These are phyloP conservation scores for Tylopilus felleus DNA, from an alignment of 768 basidiomycete species.

Conservation along the genomic window DNA sequence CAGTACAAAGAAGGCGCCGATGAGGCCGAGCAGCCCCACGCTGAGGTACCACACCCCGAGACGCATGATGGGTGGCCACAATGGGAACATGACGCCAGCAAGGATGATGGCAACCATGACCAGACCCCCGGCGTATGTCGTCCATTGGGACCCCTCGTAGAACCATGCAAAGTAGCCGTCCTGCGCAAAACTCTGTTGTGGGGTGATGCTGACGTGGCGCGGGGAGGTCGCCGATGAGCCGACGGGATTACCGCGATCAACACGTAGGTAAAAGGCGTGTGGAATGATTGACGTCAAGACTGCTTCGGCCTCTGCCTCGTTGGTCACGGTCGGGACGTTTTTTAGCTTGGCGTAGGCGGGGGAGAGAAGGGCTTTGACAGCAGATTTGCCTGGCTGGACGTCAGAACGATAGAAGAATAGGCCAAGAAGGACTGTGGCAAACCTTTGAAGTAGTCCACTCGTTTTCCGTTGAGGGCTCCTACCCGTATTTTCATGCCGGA, in stretches of 20 bases:
- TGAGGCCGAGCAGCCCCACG: constrained; percentile 80
- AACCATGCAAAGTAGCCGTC: constrained; percentile 96
- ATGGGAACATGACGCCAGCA: constrained; percentile 97
- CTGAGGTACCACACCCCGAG: constrained; percentile 95
- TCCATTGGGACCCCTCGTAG: constrained; percentile 91
- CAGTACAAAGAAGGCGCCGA: constrained; percentile 87
- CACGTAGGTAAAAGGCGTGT: constrained; percentile 89
- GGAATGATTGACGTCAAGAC: constrained; percentile 71
- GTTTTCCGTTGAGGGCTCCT: constrained; percentile 90
- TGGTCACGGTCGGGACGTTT: constrained; percentile 67
- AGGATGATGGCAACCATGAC: constrained; percentile 93
- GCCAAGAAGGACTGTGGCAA: constrained; percentile 9
- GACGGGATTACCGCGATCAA: constrained; percentile 63
- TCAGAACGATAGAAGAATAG: neutral
- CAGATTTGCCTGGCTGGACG: constrained; percentile 71
- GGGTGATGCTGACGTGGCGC: constrained; percentile 69
- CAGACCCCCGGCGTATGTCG: constrained; percentile 84
- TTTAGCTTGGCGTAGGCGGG: constrained; percentile 91
- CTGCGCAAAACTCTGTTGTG: constrained; percentile 72
- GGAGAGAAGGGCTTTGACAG: constrained; percentile 86
- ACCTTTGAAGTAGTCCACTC: constrained; percentile 99
- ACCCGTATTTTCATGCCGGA: constrained; percentile 86
- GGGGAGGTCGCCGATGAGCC: constrained; percentile 60
- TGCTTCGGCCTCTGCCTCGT: constrained; percentile 69
- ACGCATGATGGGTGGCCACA: constrained; percentile 93